Evolutionary conservation across 768 basidiomycete species (phyloP).

Genomic region (Psilocybe subaeruginosa): DNA sequence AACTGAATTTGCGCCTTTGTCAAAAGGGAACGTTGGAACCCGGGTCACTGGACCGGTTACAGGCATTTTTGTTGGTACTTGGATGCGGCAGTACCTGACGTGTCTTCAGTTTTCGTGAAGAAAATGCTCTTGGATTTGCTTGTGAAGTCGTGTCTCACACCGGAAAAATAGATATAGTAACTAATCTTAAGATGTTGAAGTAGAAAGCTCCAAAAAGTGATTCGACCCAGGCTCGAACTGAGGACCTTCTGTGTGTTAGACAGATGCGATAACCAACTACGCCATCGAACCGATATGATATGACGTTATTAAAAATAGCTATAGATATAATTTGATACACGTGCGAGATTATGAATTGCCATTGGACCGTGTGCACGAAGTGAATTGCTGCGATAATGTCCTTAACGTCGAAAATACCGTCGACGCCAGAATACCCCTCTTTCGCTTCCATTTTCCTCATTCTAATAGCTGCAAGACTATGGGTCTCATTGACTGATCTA

Average conservation of each 20-base stretch:
- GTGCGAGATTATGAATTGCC: background rate
- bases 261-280: slow-evolving; percentile 85
- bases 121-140: too few species aligned
- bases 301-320: too few species aligned
- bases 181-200: too few species aligned
- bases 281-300: slow-evolving; percentile 59
- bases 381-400: slow-evolving; percentile 12
- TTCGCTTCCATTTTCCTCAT: slow-evolving; percentile 35
- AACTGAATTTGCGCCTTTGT: too few species aligned
- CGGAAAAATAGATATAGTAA: too few species aligned
- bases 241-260: slow-evolving; percentile 81
- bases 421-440: slow-evolving; percentile 10
- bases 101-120: too few species aligned
- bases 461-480: slow-evolving; percentile 51
- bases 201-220: slow-evolving; percentile 31
- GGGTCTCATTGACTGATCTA: slow-evolving; percentile 54
- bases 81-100: too few species aligned
- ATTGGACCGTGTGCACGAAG: background rate
- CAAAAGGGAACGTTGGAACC: too few species aligned
- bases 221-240: slow-evolving; percentile 70
- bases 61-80: too few species aligned
- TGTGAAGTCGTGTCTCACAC: too few species aligned
- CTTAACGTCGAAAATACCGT: slow-evolving; percentile 23
- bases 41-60: too few species aligned
- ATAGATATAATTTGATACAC: background rate